A percentile compares a stretch with the other conserved stretches of the same genome.
Evolutionary conservation across 1,139 yeast genomes (phyloP).

Genomic region (Magnusiomyces magnusii): DNA sequence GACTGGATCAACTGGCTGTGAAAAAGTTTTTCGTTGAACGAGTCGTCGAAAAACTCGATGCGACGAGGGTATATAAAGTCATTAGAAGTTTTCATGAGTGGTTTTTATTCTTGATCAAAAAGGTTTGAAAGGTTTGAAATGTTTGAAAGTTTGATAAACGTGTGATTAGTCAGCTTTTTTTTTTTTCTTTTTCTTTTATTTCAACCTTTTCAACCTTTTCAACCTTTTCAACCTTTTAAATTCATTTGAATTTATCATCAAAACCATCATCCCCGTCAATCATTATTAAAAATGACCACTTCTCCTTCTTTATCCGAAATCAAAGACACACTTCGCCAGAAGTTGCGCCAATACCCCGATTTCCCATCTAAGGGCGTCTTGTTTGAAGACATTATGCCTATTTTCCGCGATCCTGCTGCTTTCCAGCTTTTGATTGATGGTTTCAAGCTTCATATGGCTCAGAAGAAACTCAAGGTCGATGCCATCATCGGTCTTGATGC

Average conservation of each 20-base stretch:
- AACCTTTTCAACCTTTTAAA: too few relatives aligned
- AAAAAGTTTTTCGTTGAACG: not conserved
- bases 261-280: not conserved
- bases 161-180: not conserved
- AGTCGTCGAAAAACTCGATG: not conserved
- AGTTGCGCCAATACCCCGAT: slow-evolving; percentile 67
- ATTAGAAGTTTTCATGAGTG: not conserved
- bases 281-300: not conserved
- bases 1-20: not conserved
- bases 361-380: slow-evolving; percentile 91
- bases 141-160: not conserved
- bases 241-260: too few relatives aligned
- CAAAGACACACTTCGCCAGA: slow-evolving; percentile 23
- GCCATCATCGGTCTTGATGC: slow-evolving; percentile 93
- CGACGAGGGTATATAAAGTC: not conserved
- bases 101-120: too few relatives aligned
- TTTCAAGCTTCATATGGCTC: slow-evolving; percentile 65
- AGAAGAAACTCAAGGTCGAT: slow-evolving; percentile 54
- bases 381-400: slow-evolving; percentile 93
- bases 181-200: not conserved
- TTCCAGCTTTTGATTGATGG: slow-evolving; percentile 79
- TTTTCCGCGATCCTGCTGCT: slow-evolving; percentile 71
- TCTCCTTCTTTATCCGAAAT: slow-evolving; percentile 13
- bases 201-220: not conserved
- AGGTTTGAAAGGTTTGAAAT: not conserved